Evolutionary conservation across 225 moss, liverwort and hornwort genomes (phyloP).

Genomic region (Sphagnum contortum): DNA sequence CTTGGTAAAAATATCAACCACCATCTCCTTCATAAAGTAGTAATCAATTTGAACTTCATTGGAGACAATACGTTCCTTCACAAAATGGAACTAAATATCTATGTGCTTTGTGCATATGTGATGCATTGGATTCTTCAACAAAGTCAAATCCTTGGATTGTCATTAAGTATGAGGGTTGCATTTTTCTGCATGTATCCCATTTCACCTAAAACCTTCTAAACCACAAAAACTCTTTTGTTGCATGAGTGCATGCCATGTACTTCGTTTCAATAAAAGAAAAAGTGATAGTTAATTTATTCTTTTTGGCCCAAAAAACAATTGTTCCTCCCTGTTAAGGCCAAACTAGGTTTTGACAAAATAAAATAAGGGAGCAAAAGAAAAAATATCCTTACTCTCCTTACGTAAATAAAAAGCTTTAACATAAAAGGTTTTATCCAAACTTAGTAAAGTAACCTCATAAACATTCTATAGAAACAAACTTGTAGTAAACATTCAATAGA

Average conservation of each 20-base stretch:
- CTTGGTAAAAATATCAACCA: background rate
- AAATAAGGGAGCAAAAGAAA: too few relatives aligned
- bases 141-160: background rate
- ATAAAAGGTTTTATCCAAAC: too few relatives aligned
- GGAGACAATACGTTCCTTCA: background rate
- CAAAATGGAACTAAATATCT: background rate
- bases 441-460: too few relatives aligned
- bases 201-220: background rate
- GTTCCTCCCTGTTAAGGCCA: background rate
- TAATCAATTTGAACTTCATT: background rate
- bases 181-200: background rate
- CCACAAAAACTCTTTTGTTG: background rate
- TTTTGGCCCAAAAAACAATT: background rate
- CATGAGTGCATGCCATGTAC: background rate
- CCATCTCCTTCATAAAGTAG: background rate
- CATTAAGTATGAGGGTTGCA: background rate
- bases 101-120: background rate
- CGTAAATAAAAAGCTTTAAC: too few relatives aligned
- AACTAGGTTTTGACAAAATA: too few relatives aligned
- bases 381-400: too few relatives aligned
- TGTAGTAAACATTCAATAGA: too few relatives aligned
- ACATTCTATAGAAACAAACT: too few relatives aligned
- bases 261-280: background rate
- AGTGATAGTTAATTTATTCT: background rate
- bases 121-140: background rate